Base-by-base conservation (phyloP, 2,329 filamentous ascomycete species). In the Trichophyton equinum region DNA sequence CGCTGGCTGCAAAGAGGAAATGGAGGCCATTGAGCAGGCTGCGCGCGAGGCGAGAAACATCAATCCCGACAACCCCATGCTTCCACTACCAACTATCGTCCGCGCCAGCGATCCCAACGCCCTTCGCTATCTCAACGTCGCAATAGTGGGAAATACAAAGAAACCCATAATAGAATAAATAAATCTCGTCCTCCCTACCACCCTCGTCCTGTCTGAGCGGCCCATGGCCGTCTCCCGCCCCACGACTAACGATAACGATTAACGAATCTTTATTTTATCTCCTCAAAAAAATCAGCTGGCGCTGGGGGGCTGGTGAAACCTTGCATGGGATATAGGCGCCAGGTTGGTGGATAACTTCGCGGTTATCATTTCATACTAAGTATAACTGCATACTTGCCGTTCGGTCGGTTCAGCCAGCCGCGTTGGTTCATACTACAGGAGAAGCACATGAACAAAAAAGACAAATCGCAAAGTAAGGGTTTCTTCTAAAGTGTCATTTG, bases 21-120 rank as follows among this genome's bases (percentile, higher is more conserved):
- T 99, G 90, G 91, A 96, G 68, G 91, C 91, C 42, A 97, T 99
- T 65, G 91, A 96, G 71, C 90, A 96, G 74, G 89, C 94, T 0
- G 94, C 94, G 49, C 92, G 91, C 73, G 92, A 97, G 67, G 92
- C 94, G 1, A 87, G 89, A 15, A 85, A 88, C 64, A 86, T 97
- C 63, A 90, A 92, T 67, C 87, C 87, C 0, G 89, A 95, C 64
- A 94, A 94, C 68, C 94, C 91, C 0, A 91, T 95, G 86, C 76
- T 96, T n/a, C 91, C 94, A 0, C 86, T 91, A 0, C 85, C 86
- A 64, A 85, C 83, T 6, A 94, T 99, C 64, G 83, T 97, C 62
- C 80, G 88, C 58, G 85, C 89, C 4, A 86, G 82, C 63, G 91
- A 97, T 70, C 84, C 78, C 38, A 79, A 82, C 57, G 83, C 83